phyloP scores from a whole-genome alignment of 148 eudicot genomes.

The Diospyros kaki region DNA sequence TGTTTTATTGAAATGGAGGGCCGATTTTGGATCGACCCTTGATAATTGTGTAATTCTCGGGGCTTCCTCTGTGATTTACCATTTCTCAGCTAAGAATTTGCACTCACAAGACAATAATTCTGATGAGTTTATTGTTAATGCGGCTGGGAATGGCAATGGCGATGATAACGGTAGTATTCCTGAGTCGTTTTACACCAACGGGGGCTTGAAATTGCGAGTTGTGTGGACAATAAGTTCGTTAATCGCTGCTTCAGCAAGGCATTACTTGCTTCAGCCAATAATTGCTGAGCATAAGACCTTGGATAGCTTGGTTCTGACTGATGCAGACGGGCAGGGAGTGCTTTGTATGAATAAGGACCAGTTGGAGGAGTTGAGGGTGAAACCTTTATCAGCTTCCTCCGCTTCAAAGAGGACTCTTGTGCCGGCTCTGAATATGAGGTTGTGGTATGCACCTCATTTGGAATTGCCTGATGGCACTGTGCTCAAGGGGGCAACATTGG shows the following conservation, averaged over 20 bases:
- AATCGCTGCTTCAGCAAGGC: slow-evolving; percentile 93
- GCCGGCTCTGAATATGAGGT: slow-evolving; percentile 79
- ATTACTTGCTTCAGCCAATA: slow-evolving; percentile 75
- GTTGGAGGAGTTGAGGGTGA: slow-evolving; percentile 83
- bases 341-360: slow-evolving; percentile 81
- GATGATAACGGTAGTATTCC: slow-evolving; percentile 83
- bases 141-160: slow-evolving; percentile 24
- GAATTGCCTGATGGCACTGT: slow-evolving; percentile 74
- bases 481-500: slow-evolving; percentile 81
- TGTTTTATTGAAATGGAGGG: slow-evolving; percentile 74
- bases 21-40: slow-evolving; percentile 80
- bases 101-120: background rate
- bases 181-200: slow-evolving; percentile 76
- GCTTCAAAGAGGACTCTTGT: slow-evolving; percentile 80
- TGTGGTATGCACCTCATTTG: slow-evolving; percentile 80
- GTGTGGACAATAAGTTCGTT: slow-evolving; percentile 89
- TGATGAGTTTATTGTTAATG: background rate
- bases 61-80: slow-evolving; percentile 51
- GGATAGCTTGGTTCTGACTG: slow-evolving; percentile 60
- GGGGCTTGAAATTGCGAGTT: slow-evolving; percentile 72
- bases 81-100: background rate
- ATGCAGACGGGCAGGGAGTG: slow-evolving; percentile 83
- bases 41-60: slow-evolving; percentile 84
- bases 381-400: slow-evolving; percentile 74
- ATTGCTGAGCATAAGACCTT: slow-evolving; percentile 68